Evolutionary conservation across 2,329 filamentous ascomycete genomes (phyloP).

Genomic region (Plectosphaerella sp.): DNA sequence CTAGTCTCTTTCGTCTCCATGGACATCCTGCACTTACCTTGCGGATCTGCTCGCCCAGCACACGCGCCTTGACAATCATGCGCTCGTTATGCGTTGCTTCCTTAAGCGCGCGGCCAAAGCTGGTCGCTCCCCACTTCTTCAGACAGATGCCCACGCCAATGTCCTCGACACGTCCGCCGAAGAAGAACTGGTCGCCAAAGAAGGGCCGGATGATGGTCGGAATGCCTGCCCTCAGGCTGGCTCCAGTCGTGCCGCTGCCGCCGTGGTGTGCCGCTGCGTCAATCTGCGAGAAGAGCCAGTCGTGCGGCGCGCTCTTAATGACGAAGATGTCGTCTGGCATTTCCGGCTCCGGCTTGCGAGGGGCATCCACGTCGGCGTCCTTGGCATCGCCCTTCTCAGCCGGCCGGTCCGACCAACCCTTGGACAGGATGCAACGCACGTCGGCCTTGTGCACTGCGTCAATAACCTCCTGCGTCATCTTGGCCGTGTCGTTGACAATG

Average conservation of each 20-base stretch:
- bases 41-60: conserved; percentile 82
- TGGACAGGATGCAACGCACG: conserved; percentile 89
- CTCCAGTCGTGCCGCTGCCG: conserved; percentile 90
- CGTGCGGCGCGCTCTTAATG: conserved; percentile 88
- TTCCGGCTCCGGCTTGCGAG: conserved; percentile 58
- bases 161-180: conserved; percentile 83
- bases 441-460: conserved; percentile 88
- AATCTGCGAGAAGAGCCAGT: conserved; percentile 93
- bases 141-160: conserved; percentile 87
- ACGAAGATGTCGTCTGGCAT: conserved; percentile 76
- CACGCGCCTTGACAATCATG: conserved; percentile 82
- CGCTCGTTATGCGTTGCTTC: conserved; percentile 84
- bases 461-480: conserved; percentile 88
- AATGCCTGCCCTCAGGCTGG: conserved; percentile 82
- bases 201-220: conserved; percentile 95
- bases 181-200: conserved; percentile 98
- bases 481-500: conserved; percentile 82
- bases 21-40: conserved; percentile 50
- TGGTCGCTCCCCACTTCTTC: conserved; percentile 82
- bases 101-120: conserved; percentile 84
- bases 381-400: conserved; percentile 10
- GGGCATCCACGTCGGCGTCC: conserved; percentile 22
- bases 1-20: neutral
- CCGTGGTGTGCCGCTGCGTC: conserved; percentile 95
- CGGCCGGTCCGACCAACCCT: conserved; percentile 88